Conservation (phyloP, 345 rosid genomes). For the Salix viminalis region DNA sequence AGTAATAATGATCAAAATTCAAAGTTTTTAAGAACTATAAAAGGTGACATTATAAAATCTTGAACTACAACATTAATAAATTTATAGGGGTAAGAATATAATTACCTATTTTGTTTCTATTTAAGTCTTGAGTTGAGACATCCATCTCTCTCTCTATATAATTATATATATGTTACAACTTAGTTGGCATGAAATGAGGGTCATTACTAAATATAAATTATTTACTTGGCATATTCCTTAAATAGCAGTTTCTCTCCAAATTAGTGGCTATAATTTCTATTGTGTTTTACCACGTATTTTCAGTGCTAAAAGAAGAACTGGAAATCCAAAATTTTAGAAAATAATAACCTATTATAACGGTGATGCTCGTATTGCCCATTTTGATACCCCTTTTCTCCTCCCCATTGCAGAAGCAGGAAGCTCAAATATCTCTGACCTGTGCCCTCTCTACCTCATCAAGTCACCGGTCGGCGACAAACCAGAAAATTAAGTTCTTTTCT, state of each 20-base stretch:
- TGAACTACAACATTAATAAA: no score
- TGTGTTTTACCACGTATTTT: slow-evolving; percentile 9
- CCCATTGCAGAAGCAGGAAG: background rate
- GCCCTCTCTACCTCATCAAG: background rate
- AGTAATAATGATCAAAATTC: no score
- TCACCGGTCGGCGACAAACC: background rate
- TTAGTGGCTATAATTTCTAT: slow-evolving; percentile 8
- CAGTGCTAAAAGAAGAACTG: slow-evolving; percentile 5
- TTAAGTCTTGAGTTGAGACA: no score
- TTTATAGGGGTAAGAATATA: no score
- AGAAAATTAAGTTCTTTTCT: background rate
- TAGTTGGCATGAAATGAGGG: no score
- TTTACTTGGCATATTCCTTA: background rate
- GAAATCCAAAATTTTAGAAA: background rate
- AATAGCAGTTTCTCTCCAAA: background rate
- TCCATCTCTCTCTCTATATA: no score
- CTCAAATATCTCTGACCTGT: background rate
- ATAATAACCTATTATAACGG: slow-evolving; percentile 2
- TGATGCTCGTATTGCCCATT: background rate
- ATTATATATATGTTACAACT: background rate
- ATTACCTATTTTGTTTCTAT: no score
- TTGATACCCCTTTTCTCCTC: background rate
- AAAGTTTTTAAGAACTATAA: no score
- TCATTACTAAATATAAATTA: background rate
- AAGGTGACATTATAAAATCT: no score